Evolutionary conservation across 148 eudicot genomes (phyloP).

Genomic region (Oxyria digyna): DNA sequence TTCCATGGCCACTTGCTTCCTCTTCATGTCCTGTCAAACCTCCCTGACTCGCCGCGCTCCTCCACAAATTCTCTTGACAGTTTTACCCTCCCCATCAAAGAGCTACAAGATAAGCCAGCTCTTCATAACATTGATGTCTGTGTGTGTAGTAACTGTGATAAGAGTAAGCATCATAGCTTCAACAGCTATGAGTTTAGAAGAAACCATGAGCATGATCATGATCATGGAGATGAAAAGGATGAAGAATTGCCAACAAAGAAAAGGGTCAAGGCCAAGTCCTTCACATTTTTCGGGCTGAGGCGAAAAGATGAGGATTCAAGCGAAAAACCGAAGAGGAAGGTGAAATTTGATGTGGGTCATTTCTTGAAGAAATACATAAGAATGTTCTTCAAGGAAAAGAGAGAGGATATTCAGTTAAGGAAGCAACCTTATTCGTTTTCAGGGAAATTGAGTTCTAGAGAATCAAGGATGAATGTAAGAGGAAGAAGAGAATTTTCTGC

Average conservation of each 20-base stretch:
- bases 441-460: slow-evolving; percentile 26
- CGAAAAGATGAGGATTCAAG: slow-evolving; percentile 18
- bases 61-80: slow-evolving; percentile 51
- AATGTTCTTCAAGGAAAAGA: slow-evolving; percentile 15
- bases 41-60: slow-evolving; percentile 44
- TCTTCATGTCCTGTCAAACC: slow-evolving; percentile 52
- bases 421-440: slow-evolving; percentile 31
- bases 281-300: slow-evolving; percentile 45
- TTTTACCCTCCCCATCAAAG: slow-evolving; percentile 40
- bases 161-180: not conserved
- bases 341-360: slow-evolving; percentile 40
- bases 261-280: slow-evolving; percentile 38
- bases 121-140: not conserved
- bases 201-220: not conserved
- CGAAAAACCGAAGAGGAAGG: slow-evolving; percentile 19
- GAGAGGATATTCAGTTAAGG: not conserved
- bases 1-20: slow-evolving; percentile 75
- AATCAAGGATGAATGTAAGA: slow-evolving; percentile 7
- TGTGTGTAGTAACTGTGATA: not conserved
- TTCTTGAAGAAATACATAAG: slow-evolving; percentile 43
- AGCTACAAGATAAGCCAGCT: slow-evolving; percentile 8
- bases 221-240: not conserved
- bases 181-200: slow-evolving; percentile 6
- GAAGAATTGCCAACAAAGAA: not conserved
- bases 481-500: slow-evolving; percentile 53